These are phyloP conservation scores for Entoloma clypeatum DNA, from an alignment of 1,284 basidiomycete genomes.

Conservation along the genomic window DNA sequence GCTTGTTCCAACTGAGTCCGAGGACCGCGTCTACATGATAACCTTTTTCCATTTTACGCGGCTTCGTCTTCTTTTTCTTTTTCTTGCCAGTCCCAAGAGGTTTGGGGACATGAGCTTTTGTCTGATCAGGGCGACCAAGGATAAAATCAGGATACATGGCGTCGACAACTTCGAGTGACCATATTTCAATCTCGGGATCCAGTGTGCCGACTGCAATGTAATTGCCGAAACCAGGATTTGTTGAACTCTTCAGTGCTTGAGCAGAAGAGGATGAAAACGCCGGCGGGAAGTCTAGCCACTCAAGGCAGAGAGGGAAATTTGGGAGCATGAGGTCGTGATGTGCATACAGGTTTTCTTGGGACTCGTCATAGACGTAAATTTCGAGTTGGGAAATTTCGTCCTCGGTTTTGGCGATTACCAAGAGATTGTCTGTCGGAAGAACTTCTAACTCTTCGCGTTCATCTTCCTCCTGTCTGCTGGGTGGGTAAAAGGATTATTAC, in stretches of 20 bases:
- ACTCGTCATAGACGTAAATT: constrained; percentile 92
- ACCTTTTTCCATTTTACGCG: constrained; percentile 60
- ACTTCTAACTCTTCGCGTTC: constrained; percentile 92
- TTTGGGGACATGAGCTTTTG: constrained; percentile 73
- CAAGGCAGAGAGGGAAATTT: constrained; percentile 95
- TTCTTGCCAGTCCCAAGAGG: constrained; percentile 88
- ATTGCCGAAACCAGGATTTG: constrained; percentile 60
- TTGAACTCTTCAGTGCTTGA: constrained; percentile 33
- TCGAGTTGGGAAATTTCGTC: constrained; percentile 97
- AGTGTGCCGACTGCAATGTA: constrained; percentile 97
- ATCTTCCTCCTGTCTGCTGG: constrained; percentile 62
- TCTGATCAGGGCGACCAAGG: constrained; percentile 84
- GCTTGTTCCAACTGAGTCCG: constrained; percentile 87
- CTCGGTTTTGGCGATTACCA: constrained; percentile 93
- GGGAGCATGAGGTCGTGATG: constrained; percentile 99
- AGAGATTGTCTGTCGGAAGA: constrained; percentile 86
- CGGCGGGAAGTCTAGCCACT: constrained; percentile 97
- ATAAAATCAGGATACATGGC: constrained; percentile 93
- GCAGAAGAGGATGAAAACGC: constrained; percentile 42
- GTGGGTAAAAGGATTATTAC: background rate
- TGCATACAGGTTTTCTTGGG: constrained; percentile 89
- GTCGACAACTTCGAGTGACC: constrained; percentile 93
- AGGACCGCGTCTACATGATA: constrained; percentile 96
- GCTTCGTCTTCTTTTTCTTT: constrained; percentile 87
- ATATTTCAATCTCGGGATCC: constrained; percentile 98